Evolutionary conservation across 2,329 filamentous ascomycete species (phyloP), one percentile per base, ranked within the genome.

Genomic region (Ophiocordyceps australis): DNA sequence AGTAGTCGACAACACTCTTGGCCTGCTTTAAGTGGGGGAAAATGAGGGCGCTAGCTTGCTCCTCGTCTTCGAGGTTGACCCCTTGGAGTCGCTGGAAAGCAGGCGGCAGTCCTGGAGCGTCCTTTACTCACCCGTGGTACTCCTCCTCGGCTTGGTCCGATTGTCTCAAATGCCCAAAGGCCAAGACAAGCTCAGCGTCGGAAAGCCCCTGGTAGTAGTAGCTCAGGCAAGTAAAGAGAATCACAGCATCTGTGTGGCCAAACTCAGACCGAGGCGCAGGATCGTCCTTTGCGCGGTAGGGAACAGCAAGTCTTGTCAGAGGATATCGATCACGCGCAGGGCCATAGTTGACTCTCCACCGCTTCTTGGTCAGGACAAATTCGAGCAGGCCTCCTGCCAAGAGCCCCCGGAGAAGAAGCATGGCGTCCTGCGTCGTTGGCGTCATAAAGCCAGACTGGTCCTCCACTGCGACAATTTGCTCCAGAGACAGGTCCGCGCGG

Each of bases 301-400:
- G 70, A 0, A 75, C 63, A 0, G 62, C 59, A 1, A 74, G 52
- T 26, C 38, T 47, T 0, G 55, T 62, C 0, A 25, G 20, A 0
- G 59, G 59, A 42, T 0, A n/a, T 2, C 22, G 16, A 11, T 17
- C 11, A 8, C 17, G 9, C 17, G 9, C 13, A 1, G 65, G 47
- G 0, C 72, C 71, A 31, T 67, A 78, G 28, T 74, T 59, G 0
- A 77, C 70, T 2, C 59, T 44, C 63, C 65, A 77, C 1, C 70
- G 51, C 36, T 74, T 75, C 9, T 57, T 43, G 0, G 45, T 41
- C 1, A 76, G 46, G 0, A 47, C 50, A 29, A 68, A 71, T 0
- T 33, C 33, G 1, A 77, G 35, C 0, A 76, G 46, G 0, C 63
- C 59, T 3, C 51, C 42, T 0, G 62, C 64, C 12, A 76, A 40